Percentiles rank a stretch among this genome's conserved stretches.
These are phyloP conservation scores for Dinochytrium kinnereticum DNA, from an alignment of 371 early-diverging fungal species.

Conservation along the genomic window DNA sequence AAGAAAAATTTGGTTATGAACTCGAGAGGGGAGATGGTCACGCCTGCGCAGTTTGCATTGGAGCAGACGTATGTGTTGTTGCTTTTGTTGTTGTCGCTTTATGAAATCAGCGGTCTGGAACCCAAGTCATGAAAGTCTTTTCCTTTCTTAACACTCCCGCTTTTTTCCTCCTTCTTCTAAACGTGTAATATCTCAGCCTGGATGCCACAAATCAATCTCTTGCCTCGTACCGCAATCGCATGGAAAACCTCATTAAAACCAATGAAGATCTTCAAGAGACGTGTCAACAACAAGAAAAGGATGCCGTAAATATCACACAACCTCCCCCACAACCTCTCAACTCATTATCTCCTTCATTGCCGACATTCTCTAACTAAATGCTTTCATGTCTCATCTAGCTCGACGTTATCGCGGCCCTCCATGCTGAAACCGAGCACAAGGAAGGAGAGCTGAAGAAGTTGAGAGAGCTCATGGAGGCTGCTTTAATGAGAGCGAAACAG, in stretches of 20 bases:
- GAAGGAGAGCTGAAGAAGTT: conserved; percentile 47
- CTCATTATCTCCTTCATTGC: too few species aligned
- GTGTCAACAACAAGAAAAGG: conserved; percentile 56
- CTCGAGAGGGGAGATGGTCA: conserved; percentile 49
- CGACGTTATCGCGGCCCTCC: conserved; percentile 61
- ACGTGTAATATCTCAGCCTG: conserved; percentile 31
- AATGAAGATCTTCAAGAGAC: conserved; percentile 54
- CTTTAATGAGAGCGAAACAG: conserved; percentile 21
- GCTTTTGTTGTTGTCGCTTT: too few species aligned
- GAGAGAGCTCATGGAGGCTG: conserved; percentile 41
- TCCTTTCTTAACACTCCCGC: too few species aligned
- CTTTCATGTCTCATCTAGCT: conserved; percentile 39
- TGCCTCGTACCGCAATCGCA: conserved; percentile 39
- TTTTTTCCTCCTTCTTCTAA: too few species aligned
- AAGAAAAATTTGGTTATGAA: conserved; percentile 48
- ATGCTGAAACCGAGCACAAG: conserved; percentile 52
- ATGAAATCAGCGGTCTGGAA: too few species aligned
- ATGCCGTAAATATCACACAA: too few species aligned
- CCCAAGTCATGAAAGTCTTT: too few species aligned
- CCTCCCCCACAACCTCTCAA: too few species aligned
- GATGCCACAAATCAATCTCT: conserved; percentile 49
- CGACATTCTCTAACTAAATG: background rate
- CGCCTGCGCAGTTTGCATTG: conserved; percentile 45
- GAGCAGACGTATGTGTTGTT: conserved; percentile 53
- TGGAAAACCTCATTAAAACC: conserved; percentile 45